These are phyloP conservation scores for Cryomyces antarcticus DNA, from an alignment of 495 filamentous ascomycete species.

Conservation along the genomic window DNA sequence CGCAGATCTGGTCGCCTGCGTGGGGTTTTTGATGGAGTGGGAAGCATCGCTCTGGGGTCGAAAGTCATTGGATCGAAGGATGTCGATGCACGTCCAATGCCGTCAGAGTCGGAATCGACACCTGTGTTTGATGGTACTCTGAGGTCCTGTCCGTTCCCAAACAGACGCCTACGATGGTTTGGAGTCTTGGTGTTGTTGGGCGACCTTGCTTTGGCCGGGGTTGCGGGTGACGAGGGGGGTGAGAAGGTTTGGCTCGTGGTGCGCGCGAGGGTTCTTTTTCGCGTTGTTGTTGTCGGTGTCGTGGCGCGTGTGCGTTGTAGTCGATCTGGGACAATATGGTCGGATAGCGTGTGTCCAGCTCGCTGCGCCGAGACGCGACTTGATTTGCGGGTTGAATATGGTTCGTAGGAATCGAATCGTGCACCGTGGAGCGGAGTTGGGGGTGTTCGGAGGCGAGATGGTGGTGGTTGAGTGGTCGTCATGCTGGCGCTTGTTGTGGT, in stretches of 20 bases:
- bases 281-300: conserved; percentile 9
- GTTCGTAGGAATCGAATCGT: conserved; percentile 47
- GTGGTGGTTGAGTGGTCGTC: conserved; percentile 47
- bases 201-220: conserved; percentile 5
- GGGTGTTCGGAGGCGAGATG: conserved; percentile 37
- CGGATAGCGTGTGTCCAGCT: too few relatives aligned
- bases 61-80: conserved; percentile 3
- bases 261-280: conserved; percentile 8
- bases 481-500: conserved; percentile 14
- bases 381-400: conserved; percentile 43
- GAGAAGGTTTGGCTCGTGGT: conserved; percentile 19
- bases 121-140: neutral
- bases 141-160: neutral
- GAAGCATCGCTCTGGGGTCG: conserved; percentile 35
- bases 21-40: conserved; percentile 82
- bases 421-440: conserved; percentile 51
- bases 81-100: conserved; percentile 5
- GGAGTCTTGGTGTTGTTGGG: neutral
- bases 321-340: neutral
- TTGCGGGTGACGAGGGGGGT: conserved; percentile 30
- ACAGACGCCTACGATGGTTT: conserved; percentile 5
- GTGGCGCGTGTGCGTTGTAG: conserved; percentile 5
- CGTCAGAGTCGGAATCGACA: conserved; percentile 11
- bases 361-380: conserved; percentile 21
- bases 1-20: conserved; percentile 39